Evolutionary conservation across 2,329 filamentous ascomycete species (phyloP), one percentile per base, ranked within the genome.

Genomic region (Aspergillus sp.): DNA sequence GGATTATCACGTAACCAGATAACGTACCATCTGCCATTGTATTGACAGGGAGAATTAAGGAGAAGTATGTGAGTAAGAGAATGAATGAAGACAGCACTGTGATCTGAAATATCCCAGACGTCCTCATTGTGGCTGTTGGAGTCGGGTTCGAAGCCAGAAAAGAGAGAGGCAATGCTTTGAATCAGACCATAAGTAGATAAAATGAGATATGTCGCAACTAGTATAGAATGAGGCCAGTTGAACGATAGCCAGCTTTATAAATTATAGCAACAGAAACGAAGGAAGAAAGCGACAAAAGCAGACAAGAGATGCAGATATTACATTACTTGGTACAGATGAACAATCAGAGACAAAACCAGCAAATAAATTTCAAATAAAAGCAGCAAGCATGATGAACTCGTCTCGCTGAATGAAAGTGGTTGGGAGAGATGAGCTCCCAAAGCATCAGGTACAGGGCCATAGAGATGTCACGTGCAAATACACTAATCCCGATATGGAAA

Each of bases 401-500:
- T 41, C 38, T 13, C 15, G 17, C 38, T 12, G 12, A 43, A 27
- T n/a, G 6, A 15, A 43, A n/a, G 7, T n/a, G 6, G 7, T 15
- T 6, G 23, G 19, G 38, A 20, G 20, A 43, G 41, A 43, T 25
- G 41, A 43, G 7, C 12, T 43, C 23, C 13, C 22, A 19, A 43
- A 27, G 15, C 22, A 27, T 27, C 45, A 41, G 27, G 25, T 30
- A 47, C 38, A 7, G 37, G 37, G 37, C 17, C 13, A 10, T 41
- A 23, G 25, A 22, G 1, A 4, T 22, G n/a, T 54, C 58, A 60
- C 58, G 56, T 60, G 58, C 12, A 0, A 2, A 1, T 0, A 2
- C 35, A 20, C 57, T 59, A 59, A 55, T 54, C 51, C 32, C 19
- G 37, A 59, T 48, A 27, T 49, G 56, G 37, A 32, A 45, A 52